Evolutionary conservation across 768 basidiomycete genomes (phyloP).

Genomic region (Suillus decipiens): DNA sequence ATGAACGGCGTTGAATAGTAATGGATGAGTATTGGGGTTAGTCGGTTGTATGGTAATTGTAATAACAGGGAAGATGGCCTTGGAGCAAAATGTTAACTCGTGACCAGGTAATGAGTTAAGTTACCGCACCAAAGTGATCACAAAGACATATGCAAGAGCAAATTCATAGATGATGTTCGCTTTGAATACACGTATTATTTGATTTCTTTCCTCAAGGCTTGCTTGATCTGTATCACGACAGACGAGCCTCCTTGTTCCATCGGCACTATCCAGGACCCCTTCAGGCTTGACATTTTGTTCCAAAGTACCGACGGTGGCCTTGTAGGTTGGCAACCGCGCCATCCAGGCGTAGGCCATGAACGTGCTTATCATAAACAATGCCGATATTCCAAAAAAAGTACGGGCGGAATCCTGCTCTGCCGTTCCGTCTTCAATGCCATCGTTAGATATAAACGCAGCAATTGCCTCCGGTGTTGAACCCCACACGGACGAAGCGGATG

Average conservation of each 20-base stretch:
- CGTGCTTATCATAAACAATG: constrained; percentile 60
- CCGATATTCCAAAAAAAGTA: constrained; percentile 72
- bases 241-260: constrained; percentile 39
- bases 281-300: constrained; percentile 38
- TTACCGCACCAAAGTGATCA: constrained; percentile 70
- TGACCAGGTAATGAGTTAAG: neutral
- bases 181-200: constrained; percentile 58
- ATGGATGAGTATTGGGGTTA: constrained; percentile 66
- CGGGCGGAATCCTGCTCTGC: constrained; percentile 70
- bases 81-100: constrained; percentile 13
- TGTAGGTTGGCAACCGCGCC: constrained; percentile 59
- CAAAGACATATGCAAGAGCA: constrained; percentile 73
- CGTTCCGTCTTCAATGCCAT: constrained; percentile 32
- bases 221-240: constrained; percentile 27
- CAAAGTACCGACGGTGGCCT: constrained; percentile 47
- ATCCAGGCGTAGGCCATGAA: constrained; percentile 58
- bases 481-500: constrained; percentile 59
- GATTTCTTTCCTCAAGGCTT: constrained; percentile 38
- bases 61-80: constrained; percentile 89
- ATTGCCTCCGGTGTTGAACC: constrained; percentile 35
- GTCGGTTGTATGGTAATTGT: constrained; percentile 75
- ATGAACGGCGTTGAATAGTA: constrained; percentile 77
- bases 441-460: constrained; percentile 24
- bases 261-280: constrained; percentile 24
- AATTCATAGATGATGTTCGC: constrained; percentile 70